A percentile compares a stretch with the other conserved stretches of the same genome.
Evolutionary conservation across 2,329 filamentous ascomycete species (phyloP).

Genomic region (Nannizziopsis barbatae): DNA sequence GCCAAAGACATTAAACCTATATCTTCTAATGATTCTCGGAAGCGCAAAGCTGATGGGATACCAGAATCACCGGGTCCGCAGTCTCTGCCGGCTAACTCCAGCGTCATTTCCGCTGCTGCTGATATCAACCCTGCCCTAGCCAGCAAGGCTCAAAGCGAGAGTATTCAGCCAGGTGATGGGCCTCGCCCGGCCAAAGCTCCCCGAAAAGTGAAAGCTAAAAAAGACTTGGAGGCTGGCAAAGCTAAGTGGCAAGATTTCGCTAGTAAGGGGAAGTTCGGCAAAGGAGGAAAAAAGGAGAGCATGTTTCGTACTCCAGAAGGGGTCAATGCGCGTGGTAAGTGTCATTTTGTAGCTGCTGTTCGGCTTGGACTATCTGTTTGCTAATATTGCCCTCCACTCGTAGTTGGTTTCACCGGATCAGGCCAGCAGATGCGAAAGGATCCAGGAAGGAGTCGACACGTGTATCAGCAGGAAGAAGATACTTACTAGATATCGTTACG

Average conservation of each 20-base stretch:
- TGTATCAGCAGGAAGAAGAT: constrained; percentile 68
- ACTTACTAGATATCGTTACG: constrained; percentile 37
- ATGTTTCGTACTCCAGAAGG: constrained; percentile 93
- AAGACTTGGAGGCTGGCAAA: constrained; percentile 82
- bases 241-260: constrained; percentile 92
- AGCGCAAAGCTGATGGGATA: constrained; percentile 76
- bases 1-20: constrained; percentile 75
- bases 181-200: constrained; percentile 55
- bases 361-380: constrained; percentile 1
- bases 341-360: constrained; percentile 10
- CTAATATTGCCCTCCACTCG: constrained; percentile 19
- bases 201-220: constrained; percentile 75
- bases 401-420: constrained; percentile 92
- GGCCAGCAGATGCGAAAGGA: constrained; percentile 95
- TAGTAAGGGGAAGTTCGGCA: constrained; percentile 56
- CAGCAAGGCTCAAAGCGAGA: constrained; percentile 51
- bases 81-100: constrained; percentile 35
- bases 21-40: constrained; percentile 52
- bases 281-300: constrained; percentile 73
- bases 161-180: constrained; percentile 50
- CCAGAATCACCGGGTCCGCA: constrained; percentile 39
- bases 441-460: constrained; percentile 65
- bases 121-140: constrained; percentile 56
- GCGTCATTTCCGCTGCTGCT: constrained; percentile 55
- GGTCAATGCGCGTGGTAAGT: constrained; percentile 69